Percentiles rank a stretch among this genome's conserved stretches.
Conservation (phyloP, 768 basidiomycete genomes). For the Hemileccinum rubropunctum region DNA sequence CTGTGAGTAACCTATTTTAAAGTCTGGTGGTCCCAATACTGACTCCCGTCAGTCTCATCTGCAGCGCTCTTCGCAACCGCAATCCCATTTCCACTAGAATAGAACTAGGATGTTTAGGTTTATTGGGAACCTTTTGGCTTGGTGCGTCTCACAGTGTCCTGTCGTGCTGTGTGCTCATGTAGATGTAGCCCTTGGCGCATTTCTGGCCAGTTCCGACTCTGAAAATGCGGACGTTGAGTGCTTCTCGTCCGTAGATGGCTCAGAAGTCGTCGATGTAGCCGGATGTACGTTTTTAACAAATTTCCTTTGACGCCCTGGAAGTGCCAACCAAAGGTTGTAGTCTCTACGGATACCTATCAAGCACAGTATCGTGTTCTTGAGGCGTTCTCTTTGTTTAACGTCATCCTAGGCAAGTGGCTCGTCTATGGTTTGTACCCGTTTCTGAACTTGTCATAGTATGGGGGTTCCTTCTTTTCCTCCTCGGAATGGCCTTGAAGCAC, state of each 20-base stretch:
- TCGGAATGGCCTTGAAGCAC: slow-evolving; percentile 43
- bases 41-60: slow-evolving; percentile 48
- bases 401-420: slow-evolving; percentile 54
- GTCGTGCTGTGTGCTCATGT: slow-evolving; percentile 9
- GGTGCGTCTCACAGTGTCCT: slow-evolving; percentile 42
- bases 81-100: slow-evolving; percentile 80
- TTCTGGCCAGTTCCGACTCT: slow-evolving; percentile 70
- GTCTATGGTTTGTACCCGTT: background rate
- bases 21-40: background rate
- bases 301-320: background rate
- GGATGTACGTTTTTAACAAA: slow-evolving; percentile 54
- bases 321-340: slow-evolving; percentile 35
- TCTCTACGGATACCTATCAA: slow-evolving; percentile 82
- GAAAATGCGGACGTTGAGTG: slow-evolving; percentile 82
- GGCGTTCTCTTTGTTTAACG: slow-evolving; percentile 78
- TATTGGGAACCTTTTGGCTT: slow-evolving; percentile 77
- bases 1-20: slow-evolving; percentile 52
- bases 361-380: slow-evolving; percentile 86
- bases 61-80: slow-evolving; percentile 59
- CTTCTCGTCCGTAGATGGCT: slow-evolving; percentile 54
- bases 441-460: slow-evolving; percentile 38
- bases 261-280: slow-evolving; percentile 55
- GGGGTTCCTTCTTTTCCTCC: slow-evolving; percentile 46
- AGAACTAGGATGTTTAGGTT: slow-evolving; percentile 68
- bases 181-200: slow-evolving; percentile 65